A percentile compares a stretch with the other conserved stretches of the same genome.
Evolutionary conservation across 129 eudicot species (phyloP).

Genomic region (Centella asiatica): DNA sequence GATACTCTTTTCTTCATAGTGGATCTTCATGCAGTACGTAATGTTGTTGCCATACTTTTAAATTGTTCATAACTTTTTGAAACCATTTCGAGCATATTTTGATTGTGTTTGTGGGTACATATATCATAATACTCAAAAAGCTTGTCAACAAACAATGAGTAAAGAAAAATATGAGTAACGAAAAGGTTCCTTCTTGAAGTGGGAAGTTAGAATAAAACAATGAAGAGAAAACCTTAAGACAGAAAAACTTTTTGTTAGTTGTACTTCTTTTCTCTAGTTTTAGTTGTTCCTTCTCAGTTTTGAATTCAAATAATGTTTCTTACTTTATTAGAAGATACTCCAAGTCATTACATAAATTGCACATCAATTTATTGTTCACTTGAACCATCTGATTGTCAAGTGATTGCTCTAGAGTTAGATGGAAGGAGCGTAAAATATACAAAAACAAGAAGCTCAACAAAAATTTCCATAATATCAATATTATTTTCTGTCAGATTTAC

Average conservation of each 20-base stretch:
- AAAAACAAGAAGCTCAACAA: background rate
- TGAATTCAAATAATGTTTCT: too few species aligned
- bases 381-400: background rate
- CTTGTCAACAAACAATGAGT: background rate
- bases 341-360: too few species aligned
- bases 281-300: too few species aligned
- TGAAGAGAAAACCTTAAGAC: background rate
- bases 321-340: too few species aligned
- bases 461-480: background rate
- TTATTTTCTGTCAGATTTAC: background rate
- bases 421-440: background rate
- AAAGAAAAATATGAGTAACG: too few species aligned
- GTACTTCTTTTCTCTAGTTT: too few species aligned
- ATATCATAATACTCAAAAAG: background rate
- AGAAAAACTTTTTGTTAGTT: too few species aligned
- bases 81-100: background rate
- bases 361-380: background rate
- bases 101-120: background rate
- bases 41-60: background rate
- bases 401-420: background rate
- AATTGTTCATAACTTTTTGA: background rate
- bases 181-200: too few species aligned
- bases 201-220: background rate
- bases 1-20: constrained; percentile 94
- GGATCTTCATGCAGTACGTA: constrained; percentile 92